Evolutionary conservation across 2,329 filamentous ascomycete genomes (phyloP), one percentile per base, ranked within the genome.

Genomic region (Claviceps purpurea): DNA sequence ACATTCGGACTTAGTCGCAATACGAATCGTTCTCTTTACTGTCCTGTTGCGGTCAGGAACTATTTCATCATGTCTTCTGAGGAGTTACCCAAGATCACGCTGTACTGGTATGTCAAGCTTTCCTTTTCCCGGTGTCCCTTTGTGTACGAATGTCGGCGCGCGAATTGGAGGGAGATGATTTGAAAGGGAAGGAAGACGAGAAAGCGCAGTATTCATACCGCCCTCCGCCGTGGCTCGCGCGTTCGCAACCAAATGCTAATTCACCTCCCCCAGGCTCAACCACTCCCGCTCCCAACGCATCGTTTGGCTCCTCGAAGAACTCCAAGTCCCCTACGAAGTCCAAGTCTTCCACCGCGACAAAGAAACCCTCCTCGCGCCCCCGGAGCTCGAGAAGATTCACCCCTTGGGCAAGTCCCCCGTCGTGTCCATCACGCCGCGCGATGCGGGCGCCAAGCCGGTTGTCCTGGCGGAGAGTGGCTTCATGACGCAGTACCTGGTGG

Each of bases 401-500:
- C 85, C 88, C 0, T 75, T 96, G 4, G 91, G 91, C 56, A 95
- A 95, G 66, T 89, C 88, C 1, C 91, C 91, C 0, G 71, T 91
- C 43, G 71, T 97, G 57, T 79, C 78, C 8, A 73, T 96, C 59
- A 70, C 68, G n/a, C 64, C 71, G 0, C 59, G 70, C 0, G 68
- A 65, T 22, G 61, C 60, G 3, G 57, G 55, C n/a, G 64, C 16
- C 14, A 48, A 76, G 57, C 71, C 76, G 2, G 61, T 79, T 11
- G 77, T 91, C 0, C 70, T 96, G 47, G 87, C 88, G 10, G 91
- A 97, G 70, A 91, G 85, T 45, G 89, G 78, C 5, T 77, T 83
- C 54, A 91, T 96, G 59, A 74, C 81, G 11, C 85, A 95, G 69
- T 96, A 95, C 65, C 73, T 96, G 24, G 77, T 80, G 59, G 87